Conservation (phyloP, 139 green algal genomes). For the Pedinophyceae sp. region DNA sequence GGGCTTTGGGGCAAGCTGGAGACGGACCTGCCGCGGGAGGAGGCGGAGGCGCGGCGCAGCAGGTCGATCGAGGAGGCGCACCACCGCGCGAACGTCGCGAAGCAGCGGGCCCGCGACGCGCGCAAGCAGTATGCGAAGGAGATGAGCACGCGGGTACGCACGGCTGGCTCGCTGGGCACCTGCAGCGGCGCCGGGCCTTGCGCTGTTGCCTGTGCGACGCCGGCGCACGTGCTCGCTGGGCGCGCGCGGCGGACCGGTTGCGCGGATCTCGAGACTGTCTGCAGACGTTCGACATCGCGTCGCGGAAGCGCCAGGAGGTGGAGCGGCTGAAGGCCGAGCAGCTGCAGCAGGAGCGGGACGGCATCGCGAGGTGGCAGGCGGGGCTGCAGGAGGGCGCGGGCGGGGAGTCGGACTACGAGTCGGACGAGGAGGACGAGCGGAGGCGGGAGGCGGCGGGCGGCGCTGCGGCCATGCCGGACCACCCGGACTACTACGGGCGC, state of each 20-base stretch:
- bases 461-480: conserved; percentile 16
- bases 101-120: too few relatives aligned
- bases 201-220: too few relatives aligned
- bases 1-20: not conserved
- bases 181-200: too few relatives aligned
- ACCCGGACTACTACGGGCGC: conserved; percentile 31
- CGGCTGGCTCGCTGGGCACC: too few relatives aligned
- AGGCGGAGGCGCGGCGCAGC: not conserved
- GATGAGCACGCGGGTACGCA: too few relatives aligned
- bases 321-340: not conserved
- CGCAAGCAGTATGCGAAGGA: not conserved
- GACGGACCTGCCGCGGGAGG: not conserved
- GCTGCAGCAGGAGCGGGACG: not conserved
- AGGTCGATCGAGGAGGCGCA: not conserved
- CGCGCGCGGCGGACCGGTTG: too few relatives aligned
- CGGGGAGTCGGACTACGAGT: conserved; percentile 35
- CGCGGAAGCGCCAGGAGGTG: not conserved
- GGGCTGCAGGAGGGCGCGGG: not conserved
- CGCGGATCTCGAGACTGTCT: too few relatives aligned
- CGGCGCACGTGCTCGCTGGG: too few relatives aligned
- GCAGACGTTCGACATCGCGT: not conserved
- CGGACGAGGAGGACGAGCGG: conserved; percentile 5
- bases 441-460: not conserved
- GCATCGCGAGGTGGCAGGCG: not conserved
- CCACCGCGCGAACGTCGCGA: not conserved